These are phyloP conservation scores for Brachypodium distachyon DNA, from an alignment of 202 grass and related monocot species.

Conservation along the genomic window DNA sequence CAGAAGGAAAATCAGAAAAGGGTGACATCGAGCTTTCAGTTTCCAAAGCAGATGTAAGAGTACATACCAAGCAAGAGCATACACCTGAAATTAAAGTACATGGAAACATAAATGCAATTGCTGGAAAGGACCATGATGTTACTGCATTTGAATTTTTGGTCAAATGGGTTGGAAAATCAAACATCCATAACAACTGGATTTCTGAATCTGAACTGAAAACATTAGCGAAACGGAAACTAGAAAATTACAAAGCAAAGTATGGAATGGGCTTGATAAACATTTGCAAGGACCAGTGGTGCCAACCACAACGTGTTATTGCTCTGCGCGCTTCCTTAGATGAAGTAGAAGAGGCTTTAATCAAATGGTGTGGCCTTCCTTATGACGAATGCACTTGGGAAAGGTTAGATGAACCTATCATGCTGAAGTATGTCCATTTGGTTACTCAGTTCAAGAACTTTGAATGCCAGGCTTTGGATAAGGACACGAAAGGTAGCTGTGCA, in stretches of 20 bases:
- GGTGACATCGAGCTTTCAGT: background rate
- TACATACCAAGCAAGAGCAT: conserved; percentile 22
- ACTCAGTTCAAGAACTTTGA: conserved; percentile 68
- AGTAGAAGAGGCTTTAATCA: conserved; percentile 77
- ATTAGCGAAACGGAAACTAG: conserved; percentile 93
- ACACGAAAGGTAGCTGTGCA: conserved; percentile 26
- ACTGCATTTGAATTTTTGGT: conserved; percentile 70
- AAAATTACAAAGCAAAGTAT: conserved; percentile 96
- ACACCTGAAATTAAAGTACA: conserved; percentile 27
- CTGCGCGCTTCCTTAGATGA: conserved; percentile 39
- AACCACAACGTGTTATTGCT: conserved; percentile 80
- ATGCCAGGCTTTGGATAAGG: conserved; percentile 58
- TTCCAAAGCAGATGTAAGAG: conserved; percentile 17
- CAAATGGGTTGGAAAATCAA: conserved; percentile 92
- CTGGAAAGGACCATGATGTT: conserved; percentile 8
- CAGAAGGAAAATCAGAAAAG: conserved; percentile 9
- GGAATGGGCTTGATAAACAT: conserved; percentile 78
- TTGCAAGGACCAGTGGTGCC: conserved; percentile 84
- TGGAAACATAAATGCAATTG: conserved; percentile 20
- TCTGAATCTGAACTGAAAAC: conserved; percentile 73
- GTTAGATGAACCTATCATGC: conserved; percentile 75
- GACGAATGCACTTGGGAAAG: conserved; percentile 99
- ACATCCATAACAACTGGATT: conserved; percentile 90
- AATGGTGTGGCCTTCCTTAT: conserved; percentile 85
- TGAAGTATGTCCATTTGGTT: conserved; percentile 70